Evolutionary conservation across 2,329 filamentous ascomycete species (phyloP), one percentile per base, ranked within the genome.

Genomic region (Fusarium phyllophilum): DNA sequence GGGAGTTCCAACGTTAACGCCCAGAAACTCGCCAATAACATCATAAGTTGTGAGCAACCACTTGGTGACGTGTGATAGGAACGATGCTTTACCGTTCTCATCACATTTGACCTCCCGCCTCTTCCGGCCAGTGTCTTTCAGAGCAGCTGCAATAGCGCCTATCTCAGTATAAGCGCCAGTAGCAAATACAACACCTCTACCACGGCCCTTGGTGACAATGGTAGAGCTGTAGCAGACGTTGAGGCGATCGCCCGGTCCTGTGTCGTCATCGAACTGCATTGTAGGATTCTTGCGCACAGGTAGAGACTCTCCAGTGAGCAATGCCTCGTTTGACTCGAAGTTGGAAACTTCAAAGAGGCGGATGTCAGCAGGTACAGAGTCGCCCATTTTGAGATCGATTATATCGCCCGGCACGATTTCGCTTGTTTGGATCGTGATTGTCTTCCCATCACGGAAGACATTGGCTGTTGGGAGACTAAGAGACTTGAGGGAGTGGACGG

Each of bases 211-310:
- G 20, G 89, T 91, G 52, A 91, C 88, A 33, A 87, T 90, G 4
- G 88, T 89, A 24, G 88, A 89, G 76, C 88, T 89, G 76, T 89
- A 92, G n/a, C 87, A 89, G 66, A 91, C 86, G 75, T 91, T 91
- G 63, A 88, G 85, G 3, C 89, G 86, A 74, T 92, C 90, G 39
- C 89, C 89, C 4, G 83, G 79, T 15, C 82, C 82, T 0, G 82
- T 86, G 31, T 85, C 83, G 2, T 79, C 77, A 36, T 79, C 72
- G 49, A 85, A 85, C 42, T 85, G 83, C 52, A 81, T 79, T 20
- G 82, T 77, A 7, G 85, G 78, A 73, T 86, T 83, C 81, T 91
- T 88, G 77, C 83, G 84, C 10, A 89, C 86, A n/a, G 90, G 89
- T 0, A 90, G 81, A 12, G 89, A 90, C 48, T 74, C 72, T 41